Evolutionary conservation across 2,329 filamentous ascomycete genomes (phyloP).

Genomic region (Ophiostoma novo-ulmi): DNA sequence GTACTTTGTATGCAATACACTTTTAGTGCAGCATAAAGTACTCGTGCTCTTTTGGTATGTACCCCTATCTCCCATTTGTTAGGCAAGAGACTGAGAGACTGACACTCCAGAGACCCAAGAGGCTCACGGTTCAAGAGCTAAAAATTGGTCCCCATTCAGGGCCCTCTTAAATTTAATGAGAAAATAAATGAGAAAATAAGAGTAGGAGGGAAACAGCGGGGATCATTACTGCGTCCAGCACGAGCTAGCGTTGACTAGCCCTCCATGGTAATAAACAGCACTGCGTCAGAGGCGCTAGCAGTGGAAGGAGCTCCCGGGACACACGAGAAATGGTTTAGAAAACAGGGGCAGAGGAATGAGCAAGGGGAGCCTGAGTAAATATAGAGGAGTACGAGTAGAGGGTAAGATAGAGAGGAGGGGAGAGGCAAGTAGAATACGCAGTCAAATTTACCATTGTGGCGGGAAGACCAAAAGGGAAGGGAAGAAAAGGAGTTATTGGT

Average conservation of each 20-base stretch:
- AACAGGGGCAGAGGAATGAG: background rate
- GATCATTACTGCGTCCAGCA: conserved; percentile 18
- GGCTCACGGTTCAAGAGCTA: background rate
- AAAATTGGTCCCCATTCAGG: conserved; percentile 5
- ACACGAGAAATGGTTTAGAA: conserved; percentile 13
- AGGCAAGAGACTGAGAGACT: too few species aligned
- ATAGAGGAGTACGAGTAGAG: too few species aligned
- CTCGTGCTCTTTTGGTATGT: background rate
- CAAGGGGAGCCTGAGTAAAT: background rate
- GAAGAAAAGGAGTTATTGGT: background rate
- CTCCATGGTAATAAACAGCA: conserved; percentile 12
- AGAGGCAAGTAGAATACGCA: background rate
- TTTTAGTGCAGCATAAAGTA: background rate
- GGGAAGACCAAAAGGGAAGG: background rate
- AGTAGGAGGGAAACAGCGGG: conserved; percentile 19
- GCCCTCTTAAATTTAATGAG: conserved; percentile 16
- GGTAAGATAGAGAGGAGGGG: background rate
- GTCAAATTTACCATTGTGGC: background rate
- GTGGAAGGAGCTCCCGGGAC: conserved; percentile 21
- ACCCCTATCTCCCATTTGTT: background rate
- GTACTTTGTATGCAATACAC: background rate
- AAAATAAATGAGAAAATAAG: conserved; percentile 14
- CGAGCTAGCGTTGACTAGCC: conserved; percentile 20
- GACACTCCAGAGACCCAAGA: too few species aligned
- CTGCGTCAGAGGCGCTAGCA: conserved; percentile 22